phyloP scores from a whole-genome alignment of 2,329 filamentous ascomycete genomes.

The Neonectria punicea region DNA sequence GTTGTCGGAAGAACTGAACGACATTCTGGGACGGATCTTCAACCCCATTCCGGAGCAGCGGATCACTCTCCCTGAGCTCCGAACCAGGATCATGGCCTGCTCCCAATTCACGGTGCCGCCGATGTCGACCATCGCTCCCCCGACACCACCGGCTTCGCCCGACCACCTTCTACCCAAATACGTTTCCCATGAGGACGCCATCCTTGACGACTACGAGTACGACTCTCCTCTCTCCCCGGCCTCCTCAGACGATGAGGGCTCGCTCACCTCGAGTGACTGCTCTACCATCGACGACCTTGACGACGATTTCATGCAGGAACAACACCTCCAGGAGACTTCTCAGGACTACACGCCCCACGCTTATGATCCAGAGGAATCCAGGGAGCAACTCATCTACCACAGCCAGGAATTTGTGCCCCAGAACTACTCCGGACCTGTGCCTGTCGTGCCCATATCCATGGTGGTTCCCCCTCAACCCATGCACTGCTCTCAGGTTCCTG shows the following conservation, averaged over 20 bases:
- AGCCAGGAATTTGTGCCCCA: slow-evolving; percentile 59
- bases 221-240: slow-evolving; percentile 62
- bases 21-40: slow-evolving; percentile 88
- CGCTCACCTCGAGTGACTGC: slow-evolving; percentile 63
- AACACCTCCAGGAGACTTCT: slow-evolving; percentile 49
- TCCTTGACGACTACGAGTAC: slow-evolving; percentile 56
- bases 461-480: slow-evolving; percentile 40
- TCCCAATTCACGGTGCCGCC: slow-evolving; percentile 72
- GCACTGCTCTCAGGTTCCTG: slow-evolving; percentile 46
- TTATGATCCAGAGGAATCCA: slow-evolving; percentile 59
- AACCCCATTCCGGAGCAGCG: slow-evolving; percentile 84
- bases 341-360: slow-evolving; percentile 56
- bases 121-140: slow-evolving; percentile 48
- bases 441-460: slow-evolving; percentile 40
- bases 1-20: slow-evolving; percentile 87
- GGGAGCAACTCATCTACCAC: slow-evolving; percentile 52
- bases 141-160: slow-evolving; percentile 56
- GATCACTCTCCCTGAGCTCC: slow-evolving; percentile 83
- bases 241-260: slow-evolving; percentile 67
- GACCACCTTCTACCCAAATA: slow-evolving; percentile 54
- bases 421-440: slow-evolving; percentile 56
- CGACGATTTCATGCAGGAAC: slow-evolving; percentile 60
- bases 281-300: slow-evolving; percentile 64
- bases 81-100: slow-evolving; percentile 80
- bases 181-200: slow-evolving; percentile 60